A percentile compares a stretch with the other conserved stretches of the same genome.
Evolutionary conservation across 1,139 yeast genomes (phyloP).

Genomic region (Suhomyces terraborum): DNA sequence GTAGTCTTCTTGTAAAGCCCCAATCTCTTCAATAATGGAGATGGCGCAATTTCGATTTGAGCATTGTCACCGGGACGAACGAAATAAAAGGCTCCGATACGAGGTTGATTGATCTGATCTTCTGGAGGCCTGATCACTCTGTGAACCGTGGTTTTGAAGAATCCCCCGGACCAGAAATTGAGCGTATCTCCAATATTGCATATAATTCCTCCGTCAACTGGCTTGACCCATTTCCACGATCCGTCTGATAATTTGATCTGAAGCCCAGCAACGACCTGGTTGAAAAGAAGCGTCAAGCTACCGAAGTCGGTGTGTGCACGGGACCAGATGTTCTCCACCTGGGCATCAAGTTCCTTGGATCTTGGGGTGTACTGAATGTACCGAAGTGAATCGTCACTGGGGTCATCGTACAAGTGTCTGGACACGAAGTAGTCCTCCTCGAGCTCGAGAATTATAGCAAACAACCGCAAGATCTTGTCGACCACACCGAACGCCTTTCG

Average conservation of each 20-base stretch:
- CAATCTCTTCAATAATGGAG: conserved; percentile 32
- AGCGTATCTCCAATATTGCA: conserved; percentile 37
- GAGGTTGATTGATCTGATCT: conserved; percentile 31
- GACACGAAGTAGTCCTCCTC: conserved; percentile 34
- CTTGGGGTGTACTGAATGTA: conserved; percentile 36
- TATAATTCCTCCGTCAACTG: conserved; percentile 31
- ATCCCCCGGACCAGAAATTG: conserved; percentile 36
- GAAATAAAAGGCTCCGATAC: conserved; percentile 38
- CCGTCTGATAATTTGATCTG: conserved; percentile 30
- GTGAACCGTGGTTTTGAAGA: conserved; percentile 35
- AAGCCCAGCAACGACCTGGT: conserved; percentile 34
- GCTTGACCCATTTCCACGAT: conserved; percentile 33
- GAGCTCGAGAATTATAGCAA: conserved; percentile 36
- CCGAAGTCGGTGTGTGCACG: conserved; percentile 38
- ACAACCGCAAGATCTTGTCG: conserved; percentile 28
- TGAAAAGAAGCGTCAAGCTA: conserved; percentile 30
- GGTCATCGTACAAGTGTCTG: conserved; percentile 31
- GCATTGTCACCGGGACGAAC: conserved; percentile 37
- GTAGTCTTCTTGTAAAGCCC: conserved; percentile 28
- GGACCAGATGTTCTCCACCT: conserved; percentile 33
- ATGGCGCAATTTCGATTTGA: conserved; percentile 29
- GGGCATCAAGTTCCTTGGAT: conserved; percentile 27
- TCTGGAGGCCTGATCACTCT: conserved; percentile 35
- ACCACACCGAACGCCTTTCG: conserved; percentile 28
- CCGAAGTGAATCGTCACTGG: conserved; percentile 36